Conservation (phyloP, 2,329 filamentous ascomycete genomes). For the Chaetomium strumarium region DNA sequence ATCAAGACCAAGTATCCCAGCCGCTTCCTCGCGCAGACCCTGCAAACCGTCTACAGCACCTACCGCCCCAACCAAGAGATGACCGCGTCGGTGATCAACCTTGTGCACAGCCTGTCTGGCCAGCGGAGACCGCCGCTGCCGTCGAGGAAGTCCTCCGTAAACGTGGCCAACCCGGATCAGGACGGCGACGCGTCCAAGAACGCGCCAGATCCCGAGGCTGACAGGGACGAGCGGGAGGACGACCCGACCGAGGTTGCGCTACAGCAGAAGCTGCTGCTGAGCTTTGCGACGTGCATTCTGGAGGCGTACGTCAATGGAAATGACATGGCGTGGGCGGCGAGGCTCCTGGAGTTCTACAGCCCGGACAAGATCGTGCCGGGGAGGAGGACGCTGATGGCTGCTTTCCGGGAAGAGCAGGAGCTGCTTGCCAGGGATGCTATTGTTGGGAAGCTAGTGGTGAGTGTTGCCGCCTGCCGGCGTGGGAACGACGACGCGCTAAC, state of each 20-base stretch:
- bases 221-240: conserved; percentile 47
- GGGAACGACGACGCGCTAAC: background rate
- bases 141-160: conserved; percentile 52
- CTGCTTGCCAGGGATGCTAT: conserved; percentile 58
- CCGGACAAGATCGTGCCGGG: conserved; percentile 59
- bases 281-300: conserved; percentile 71
- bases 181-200: conserved; percentile 49
- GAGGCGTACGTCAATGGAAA: conserved; percentile 65
- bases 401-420: conserved; percentile 58
- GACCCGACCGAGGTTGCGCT: conserved; percentile 55
- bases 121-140: conserved; percentile 60
- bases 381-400: conserved; percentile 54
- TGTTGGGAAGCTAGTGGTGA: conserved; percentile 65
- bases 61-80: conserved; percentile 62
- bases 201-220: conserved; percentile 57
- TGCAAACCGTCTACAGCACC: conserved; percentile 63
- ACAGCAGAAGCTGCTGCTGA: conserved; percentile 60
- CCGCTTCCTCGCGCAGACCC: conserved; percentile 69
- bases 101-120: conserved; percentile 63
- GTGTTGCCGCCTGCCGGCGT: conserved; percentile 25
- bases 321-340: conserved; percentile 54
- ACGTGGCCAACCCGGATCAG: conserved; percentile 49
- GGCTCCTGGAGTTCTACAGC: conserved; percentile 62
- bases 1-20: conserved; percentile 74
- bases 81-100: conserved; percentile 63